Base-by-base conservation (phyloP, 495 filamentous ascomycete genomes). In the Penicillium herquei region DNA sequence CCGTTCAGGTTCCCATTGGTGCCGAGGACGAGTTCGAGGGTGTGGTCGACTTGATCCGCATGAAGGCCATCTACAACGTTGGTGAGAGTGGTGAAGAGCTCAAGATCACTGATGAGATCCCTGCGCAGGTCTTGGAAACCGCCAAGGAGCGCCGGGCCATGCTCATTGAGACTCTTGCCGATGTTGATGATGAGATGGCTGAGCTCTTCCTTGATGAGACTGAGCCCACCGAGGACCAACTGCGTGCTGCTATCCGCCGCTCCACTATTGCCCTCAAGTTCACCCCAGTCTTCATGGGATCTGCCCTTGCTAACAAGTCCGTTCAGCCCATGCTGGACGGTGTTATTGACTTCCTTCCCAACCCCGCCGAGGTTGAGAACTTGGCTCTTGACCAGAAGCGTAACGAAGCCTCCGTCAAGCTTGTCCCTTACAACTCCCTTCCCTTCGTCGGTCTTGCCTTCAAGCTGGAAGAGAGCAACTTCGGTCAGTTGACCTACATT, bases 391-490 rank as follows among this genome's bases (percentile, higher is more conserved):
- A 99, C 70, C 82, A 83, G 65, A 79, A 84, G 66, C 86, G 89
- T 65, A 73, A 79, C 37, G 95, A 99, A 68, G 80, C 83, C 10
- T 81, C 84, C 8, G 91, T 96, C 37, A 87, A 90, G 70, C 84
- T 99, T 31, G 81, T 96, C 12, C 89, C 95, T 5, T 98, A 97
- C 74, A 92, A 91, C 71, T 88, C 89, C 6, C 78, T 93, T 7
- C 95, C 95, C 1, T 95, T 99, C 56, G 92, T 98, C 39, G 95
- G 95, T 39, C 77, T 99, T 51, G 95, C 95, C 17, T 99, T 99
- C 81, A 99, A 99, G 78, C 84, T 99, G 34, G 95, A 98, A 81
- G 95, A 99, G 73, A 95, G 91, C 77, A 96, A 96, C 66, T 99
- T 96, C 67, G 95, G 95, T 40, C 95, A 99, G 72, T 80, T 99